phyloP scores from a whole-genome alignment of 352 stramenopile genomes.

The Hyaloperonospora arabidopsidis region DNA sequence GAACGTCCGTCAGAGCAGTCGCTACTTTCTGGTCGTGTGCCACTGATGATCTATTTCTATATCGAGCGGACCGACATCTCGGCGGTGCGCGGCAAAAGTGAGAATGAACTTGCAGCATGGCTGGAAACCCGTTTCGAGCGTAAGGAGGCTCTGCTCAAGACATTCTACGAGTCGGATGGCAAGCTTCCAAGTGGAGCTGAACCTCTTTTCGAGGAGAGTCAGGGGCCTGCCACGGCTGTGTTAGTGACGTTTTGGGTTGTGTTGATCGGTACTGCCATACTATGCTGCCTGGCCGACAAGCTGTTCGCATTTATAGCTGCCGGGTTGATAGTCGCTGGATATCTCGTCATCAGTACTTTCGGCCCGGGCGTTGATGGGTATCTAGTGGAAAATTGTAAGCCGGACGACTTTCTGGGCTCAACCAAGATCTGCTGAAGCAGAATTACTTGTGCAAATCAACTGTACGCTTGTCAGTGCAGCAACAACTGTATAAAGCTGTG shows the following conservation, averaged over 20 bases:
- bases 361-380: conserved; percentile 45
- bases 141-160: conserved; percentile 55
- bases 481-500: too few species aligned
- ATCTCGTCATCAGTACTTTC: conserved; percentile 31
- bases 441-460: too few species aligned
- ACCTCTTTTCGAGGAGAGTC: conserved; percentile 36
- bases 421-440: too few species aligned
- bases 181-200: conserved; percentile 42
- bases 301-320: conserved; percentile 21
- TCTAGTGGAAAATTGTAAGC: conserved; percentile 6
- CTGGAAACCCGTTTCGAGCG: conserved; percentile 56
- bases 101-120: conserved; percentile 44
- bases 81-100: conserved; percentile 27
- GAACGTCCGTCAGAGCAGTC: conserved; percentile 63
- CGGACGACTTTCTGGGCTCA: too few species aligned
- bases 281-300: conserved; percentile 28
- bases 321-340: conserved; percentile 21
- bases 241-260: conserved; percentile 54
- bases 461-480: too few species aligned
- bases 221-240: conserved; percentile 21
- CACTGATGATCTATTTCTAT: conserved; percentile 62
- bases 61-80: conserved; percentile 51
- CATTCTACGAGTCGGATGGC: conserved; percentile 51
- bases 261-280: conserved; percentile 24
- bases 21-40: conserved; percentile 50